These are phyloP conservation scores for Fusarium buxicola DNA, from an alignment of 2,329 filamentous ascomycete species.

Conservation along the genomic window DNA sequence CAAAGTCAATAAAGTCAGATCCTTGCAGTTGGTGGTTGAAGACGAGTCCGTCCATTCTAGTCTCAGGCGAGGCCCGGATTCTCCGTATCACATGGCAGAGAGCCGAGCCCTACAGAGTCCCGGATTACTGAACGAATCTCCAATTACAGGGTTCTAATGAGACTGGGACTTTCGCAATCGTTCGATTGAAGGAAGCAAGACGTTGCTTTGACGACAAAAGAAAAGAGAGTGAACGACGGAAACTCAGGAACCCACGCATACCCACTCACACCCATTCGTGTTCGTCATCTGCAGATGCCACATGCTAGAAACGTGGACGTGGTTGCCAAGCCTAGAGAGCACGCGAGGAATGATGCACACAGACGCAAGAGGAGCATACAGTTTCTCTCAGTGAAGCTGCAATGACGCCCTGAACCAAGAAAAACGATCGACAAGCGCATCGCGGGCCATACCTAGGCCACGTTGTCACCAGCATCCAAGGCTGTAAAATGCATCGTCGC, in stretches of 20 bases:
- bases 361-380: not conserved
- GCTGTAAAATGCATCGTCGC: not conserved
- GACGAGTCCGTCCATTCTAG: not conserved
- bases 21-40: not conserved
- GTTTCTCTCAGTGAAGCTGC: not conserved
- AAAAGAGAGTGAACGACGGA: not conserved
- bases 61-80: conserved; percentile 5
- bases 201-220: not conserved
- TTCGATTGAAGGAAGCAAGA: conserved; percentile 7
- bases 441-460: conserved; percentile 19
- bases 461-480: conserved; percentile 17
- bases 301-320: conserved; percentile 32
- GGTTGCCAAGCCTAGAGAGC: not conserved
- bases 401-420: not conserved
- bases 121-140: not conserved
- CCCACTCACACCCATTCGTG: not conserved
- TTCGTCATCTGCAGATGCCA: conserved; percentile 16
- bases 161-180: not conserved
- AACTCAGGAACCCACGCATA: conserved; percentile 2
- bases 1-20: not conserved
- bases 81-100: conserved; percentile 20
- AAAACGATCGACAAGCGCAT: conserved; percentile 2
- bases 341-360: conserved; percentile 12
- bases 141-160: conserved; percentile 1
- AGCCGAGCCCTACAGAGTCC: not conserved